Evolutionary conservation across 306 rosid genomes (phyloP), one percentile per base, ranked within the genome.

Genomic region (Casuarina cunninghamiana): DNA sequence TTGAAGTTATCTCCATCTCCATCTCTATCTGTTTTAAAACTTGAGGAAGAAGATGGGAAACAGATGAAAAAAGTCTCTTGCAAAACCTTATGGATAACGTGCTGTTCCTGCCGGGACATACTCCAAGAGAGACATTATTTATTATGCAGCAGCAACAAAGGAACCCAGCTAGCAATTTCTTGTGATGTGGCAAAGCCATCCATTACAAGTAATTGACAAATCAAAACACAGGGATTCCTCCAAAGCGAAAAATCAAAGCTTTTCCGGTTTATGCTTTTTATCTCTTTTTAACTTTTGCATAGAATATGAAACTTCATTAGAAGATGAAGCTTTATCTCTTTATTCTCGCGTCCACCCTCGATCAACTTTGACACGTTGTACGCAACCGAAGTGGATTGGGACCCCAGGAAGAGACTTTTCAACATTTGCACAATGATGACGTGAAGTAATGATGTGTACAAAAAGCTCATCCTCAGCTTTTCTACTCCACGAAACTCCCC

Each of bases 361-460:
- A 53, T 39, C 68, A 75, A 38, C 45, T 86, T 79, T 84, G 83
- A 83, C 78, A 80, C 93, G 87, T 85, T 84, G 70, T 72, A 83
- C 74, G 86, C 78, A 70, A 83, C 70, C 84, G 73, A 75, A 75
- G 88, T 85, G 85, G 86, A 88, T 48, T 70, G 84, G 86, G 81
- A 76, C 90, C 89, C 87, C 77, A 80, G 41, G 67, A 49, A 53
- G 51, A 67, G 83, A 78, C 86, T 81, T 73, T 80, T 83, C 75
- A 68, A 68, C 85, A 50, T 46, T 46, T 3, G 74, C 77, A 75
- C 58, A 78, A 80, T 83, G 84, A 78, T 86, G 89, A 78, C 84
- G 84, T 86, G 83, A 83, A 87, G 84, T 69, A 81, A 48, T 88
- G 90, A 87, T 81, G 88, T 86, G 82, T 79, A 86, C 90, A 87